These are phyloP conservation scores for Leccinum pseudoinsigne DNA, from an alignment of 1,284 basidiomycete species.

Conservation along the genomic window DNA sequence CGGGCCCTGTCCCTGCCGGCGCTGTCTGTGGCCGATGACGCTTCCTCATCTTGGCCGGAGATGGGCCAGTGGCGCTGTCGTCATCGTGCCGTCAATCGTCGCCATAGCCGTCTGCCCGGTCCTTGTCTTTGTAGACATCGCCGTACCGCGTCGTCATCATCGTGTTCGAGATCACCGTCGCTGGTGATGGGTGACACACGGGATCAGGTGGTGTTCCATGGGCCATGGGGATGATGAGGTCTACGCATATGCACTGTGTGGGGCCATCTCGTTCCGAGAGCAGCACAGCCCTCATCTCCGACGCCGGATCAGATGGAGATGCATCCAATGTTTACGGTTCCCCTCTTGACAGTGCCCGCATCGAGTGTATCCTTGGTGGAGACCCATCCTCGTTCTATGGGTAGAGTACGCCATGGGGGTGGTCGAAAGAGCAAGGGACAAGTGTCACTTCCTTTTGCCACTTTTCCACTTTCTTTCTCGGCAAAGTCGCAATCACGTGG, in stretches of 20 bases:
- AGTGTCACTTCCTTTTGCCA: neutral
- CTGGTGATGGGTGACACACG: slow-evolving; percentile 6
- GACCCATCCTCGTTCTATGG: neutral
- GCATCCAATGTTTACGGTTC: slow-evolving; percentile 35
- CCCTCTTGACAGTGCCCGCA: slow-evolving; percentile 26
- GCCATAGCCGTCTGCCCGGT: neutral
- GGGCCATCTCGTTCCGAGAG: slow-evolving; percentile 11
- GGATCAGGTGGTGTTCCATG: neutral
- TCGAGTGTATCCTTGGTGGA: neutral
- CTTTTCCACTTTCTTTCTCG: neutral
- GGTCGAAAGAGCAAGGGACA: neutral
- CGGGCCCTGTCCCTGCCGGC: slow-evolving; percentile 12
- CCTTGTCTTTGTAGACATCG: neutral
- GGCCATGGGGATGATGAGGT: neutral
- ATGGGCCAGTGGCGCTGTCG: neutral
- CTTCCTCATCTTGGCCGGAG: slow-evolving; percentile 7
- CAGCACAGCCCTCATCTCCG: slow-evolving; percentile 1
- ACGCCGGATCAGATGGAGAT: slow-evolving; percentile 3
- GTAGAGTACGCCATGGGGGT: neutral
- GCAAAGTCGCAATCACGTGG: neutral
- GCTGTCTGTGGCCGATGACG: slow-evolving; percentile 28
- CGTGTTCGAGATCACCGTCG: slow-evolving; percentile 19
- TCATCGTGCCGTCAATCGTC: neutral
- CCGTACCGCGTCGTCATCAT: slow-evolving; percentile 1
- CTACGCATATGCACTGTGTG: slow-evolving; percentile 20